Percentiles rank a stretch among this genome's conserved stretches.
Evolutionary conservation across 768 basidiomycete species (phyloP).

Genomic region (Naganishia antarctica): DNA sequence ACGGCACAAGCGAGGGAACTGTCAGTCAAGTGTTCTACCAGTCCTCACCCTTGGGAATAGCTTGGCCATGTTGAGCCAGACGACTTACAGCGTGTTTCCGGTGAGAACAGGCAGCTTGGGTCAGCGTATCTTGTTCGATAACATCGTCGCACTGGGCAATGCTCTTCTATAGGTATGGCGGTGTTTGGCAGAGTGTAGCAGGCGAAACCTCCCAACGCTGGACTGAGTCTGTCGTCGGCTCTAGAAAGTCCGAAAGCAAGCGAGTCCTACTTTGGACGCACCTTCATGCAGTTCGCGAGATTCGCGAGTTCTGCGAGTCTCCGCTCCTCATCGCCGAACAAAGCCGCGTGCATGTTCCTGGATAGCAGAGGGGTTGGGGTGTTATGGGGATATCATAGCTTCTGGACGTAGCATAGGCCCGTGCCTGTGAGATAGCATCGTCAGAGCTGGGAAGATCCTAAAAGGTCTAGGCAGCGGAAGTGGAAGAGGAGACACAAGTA

Average conservation of each 20-base stretch:
- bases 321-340: neutral
- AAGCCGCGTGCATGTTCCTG: slow-evolving; percentile 15
- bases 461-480: too few species aligned
- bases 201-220: neutral
- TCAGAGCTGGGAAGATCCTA: too few species aligned
- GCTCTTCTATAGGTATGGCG: neutral
- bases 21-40: neutral
- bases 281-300: neutral
- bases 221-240: too few species aligned
- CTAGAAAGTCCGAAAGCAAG: slow-evolving; percentile 1
- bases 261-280: neutral
- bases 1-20: too few species aligned
- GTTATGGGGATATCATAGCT: too few species aligned
- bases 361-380: too few species aligned
- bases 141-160: neutral
- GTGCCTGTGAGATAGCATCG: too few species aligned
- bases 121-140: neutral
- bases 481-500: too few species aligned
- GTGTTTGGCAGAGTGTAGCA: neutral
- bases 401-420: too few species aligned
- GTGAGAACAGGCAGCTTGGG: neutral
- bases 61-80: neutral
- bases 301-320: neutral
- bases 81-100: slow-evolving; percentile 6
- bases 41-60: neutral